Conservation (phyloP, 441 rosid species). For the Macaranga tanarius region DNA sequence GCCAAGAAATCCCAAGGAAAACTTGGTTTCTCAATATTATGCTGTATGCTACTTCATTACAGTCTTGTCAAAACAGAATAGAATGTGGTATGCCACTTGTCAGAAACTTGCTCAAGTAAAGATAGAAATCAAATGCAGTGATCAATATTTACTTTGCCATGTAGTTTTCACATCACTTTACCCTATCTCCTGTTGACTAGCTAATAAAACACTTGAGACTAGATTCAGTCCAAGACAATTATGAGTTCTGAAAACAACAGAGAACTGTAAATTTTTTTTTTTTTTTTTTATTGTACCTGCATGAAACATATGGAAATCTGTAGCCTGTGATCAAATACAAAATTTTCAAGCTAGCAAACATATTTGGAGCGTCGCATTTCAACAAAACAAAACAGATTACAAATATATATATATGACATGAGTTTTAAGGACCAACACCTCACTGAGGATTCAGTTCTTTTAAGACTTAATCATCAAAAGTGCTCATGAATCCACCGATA, state of each 20-base stretch:
- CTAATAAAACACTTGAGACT: no score
- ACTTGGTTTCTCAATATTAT: no score
- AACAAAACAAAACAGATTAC: not conserved
- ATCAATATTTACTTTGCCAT: no score
- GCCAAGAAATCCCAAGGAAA: no score
- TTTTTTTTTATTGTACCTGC: not conserved
- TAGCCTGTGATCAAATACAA: not conserved
- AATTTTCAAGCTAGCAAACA: conserved; percentile 8
- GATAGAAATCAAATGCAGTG: no score
- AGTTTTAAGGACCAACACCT: not conserved
- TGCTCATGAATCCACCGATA: conserved; percentile 89
- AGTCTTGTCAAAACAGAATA: no score
- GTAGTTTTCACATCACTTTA: no score
- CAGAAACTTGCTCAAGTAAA: no score
- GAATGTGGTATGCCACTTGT: no score
- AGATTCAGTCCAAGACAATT: not conserved
- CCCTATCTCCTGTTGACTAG: no score
- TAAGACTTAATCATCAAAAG: conserved; percentile 47
- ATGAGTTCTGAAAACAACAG: not conserved
- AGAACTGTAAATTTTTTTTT: not conserved
- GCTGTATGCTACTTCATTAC: no score
- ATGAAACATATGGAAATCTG: not conserved
- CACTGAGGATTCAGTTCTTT: not conserved
- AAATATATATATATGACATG: no score
- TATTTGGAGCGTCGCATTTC: conserved; percentile 4